phyloP scores from a whole-genome alignment of 2,329 filamentous ascomycete species.

The Chalaropsis thielavioides region DNA sequence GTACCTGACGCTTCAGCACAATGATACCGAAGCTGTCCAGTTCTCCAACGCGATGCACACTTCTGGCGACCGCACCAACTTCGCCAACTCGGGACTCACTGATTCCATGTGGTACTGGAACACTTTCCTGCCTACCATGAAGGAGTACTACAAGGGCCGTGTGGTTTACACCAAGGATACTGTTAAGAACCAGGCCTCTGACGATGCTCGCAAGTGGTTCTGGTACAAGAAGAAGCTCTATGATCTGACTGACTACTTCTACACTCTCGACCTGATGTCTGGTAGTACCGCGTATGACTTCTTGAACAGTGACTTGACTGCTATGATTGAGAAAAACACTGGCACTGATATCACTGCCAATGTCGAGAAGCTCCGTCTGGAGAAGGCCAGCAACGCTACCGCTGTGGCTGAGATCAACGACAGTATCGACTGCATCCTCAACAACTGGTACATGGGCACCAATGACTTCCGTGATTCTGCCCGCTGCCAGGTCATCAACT shows the following conservation, averaged over 20 bases:
- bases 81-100: conserved; percentile 43
- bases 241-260: conserved; percentile 84
- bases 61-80: conserved; percentile 47
- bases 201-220: conserved; percentile 62
- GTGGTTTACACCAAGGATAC: conserved; percentile 53
- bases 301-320: conserved; percentile 51
- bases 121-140: conserved; percentile 62
- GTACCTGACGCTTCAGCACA: conserved; percentile 43
- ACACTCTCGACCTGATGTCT: conserved; percentile 50
- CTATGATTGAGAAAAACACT: conserved; percentile 57
- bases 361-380: conserved; percentile 42
- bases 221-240: conserved; percentile 64
- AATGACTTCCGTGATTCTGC: conserved; percentile 68
- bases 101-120: conserved; percentile 62
- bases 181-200: conserved; percentile 50
- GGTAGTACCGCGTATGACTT: conserved; percentile 49
- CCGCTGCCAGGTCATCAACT: conserved; percentile 78
- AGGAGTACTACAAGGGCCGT: conserved; percentile 74
- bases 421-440: conserved; percentile 66
- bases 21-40: conserved; percentile 40
- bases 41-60: conserved; percentile 47
- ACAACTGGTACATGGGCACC: conserved; percentile 68
- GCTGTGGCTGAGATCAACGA: conserved; percentile 42
- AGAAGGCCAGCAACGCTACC: conserved; percentile 35
- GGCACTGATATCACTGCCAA: conserved; percentile 61